Conservation (phyloP, 2,329 filamentous ascomycete species). For the Sclerotiophoma versabilis region DNA sequence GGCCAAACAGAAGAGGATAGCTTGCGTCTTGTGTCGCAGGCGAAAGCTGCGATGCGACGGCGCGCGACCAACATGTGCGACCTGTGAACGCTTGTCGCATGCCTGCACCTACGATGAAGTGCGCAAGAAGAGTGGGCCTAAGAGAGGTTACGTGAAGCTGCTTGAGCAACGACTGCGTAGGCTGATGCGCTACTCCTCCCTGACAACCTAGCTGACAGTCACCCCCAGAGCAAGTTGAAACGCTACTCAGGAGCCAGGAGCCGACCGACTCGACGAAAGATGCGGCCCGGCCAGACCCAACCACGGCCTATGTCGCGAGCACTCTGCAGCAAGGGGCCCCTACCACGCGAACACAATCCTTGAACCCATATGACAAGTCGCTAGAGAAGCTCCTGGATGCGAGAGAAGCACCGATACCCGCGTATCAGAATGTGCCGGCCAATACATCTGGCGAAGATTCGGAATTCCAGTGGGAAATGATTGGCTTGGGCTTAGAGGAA, state of each 20-base stretch:
- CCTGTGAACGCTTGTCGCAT: conserved; percentile 85
- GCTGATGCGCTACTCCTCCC: conserved; percentile 43
- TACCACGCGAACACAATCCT: conserved; percentile 26
- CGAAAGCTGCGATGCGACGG: conserved; percentile 93
- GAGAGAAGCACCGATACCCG: conserved; percentile 27
- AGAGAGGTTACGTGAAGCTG: conserved; percentile 92
- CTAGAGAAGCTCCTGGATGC: conserved; percentile 19
- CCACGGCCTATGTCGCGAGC: conserved; percentile 43
- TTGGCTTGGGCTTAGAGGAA: conserved; percentile 82
- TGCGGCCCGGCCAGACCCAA: conserved; percentile 28
- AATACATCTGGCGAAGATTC: conserved; percentile 28
- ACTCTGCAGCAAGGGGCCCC: conserved; percentile 37
- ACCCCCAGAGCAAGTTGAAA: conserved; percentile 85
- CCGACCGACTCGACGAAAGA: conserved; percentile 47
- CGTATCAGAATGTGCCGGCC: conserved; percentile 23
- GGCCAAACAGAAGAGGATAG: conserved; percentile 77
- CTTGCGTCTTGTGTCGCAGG: conserved; percentile 92
- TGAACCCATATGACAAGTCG: conserved; percentile 10
- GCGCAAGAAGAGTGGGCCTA: conserved; percentile 91
- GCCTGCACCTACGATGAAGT: conserved; percentile 91
- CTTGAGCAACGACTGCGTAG: conserved; percentile 90
- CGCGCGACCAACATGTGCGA: conserved; percentile 82
- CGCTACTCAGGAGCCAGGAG: conserved; percentile 82
- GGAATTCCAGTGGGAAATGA: conserved; percentile 81
- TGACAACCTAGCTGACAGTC: conserved; percentile 13